These are phyloP conservation scores for Postia placenta DNA, from an alignment of 768 basidiomycete genomes.

Conservation along the genomic window DNA sequence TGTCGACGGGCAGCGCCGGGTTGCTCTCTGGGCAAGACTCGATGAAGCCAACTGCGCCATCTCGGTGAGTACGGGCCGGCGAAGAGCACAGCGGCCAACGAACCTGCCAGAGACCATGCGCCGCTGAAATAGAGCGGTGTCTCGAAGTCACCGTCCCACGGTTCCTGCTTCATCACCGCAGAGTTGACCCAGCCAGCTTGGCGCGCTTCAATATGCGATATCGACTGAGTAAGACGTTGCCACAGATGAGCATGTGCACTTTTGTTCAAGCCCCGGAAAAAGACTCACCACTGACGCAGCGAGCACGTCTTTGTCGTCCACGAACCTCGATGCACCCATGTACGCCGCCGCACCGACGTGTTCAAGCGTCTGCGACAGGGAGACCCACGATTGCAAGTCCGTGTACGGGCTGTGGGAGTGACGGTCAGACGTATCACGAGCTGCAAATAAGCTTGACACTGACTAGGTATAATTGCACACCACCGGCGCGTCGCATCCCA, in stretches of 20 bases:
- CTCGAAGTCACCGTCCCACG: conserved; percentile 46
- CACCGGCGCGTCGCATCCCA: conserved; percentile 19
- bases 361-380: conserved; percentile 42
- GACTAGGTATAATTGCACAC: conserved; percentile 13
- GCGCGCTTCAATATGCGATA: conserved; percentile 50
- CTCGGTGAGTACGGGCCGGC: neutral
- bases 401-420: conserved; percentile 30
- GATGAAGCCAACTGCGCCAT: conserved; percentile 39
- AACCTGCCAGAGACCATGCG: conserved; percentile 41
- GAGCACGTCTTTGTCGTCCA: conserved; percentile 37
- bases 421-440: too few species aligned
- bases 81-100: neutral
- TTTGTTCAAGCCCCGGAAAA: too few species aligned
- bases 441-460: too few species aligned
- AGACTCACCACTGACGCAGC: conserved; percentile 40
- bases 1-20: conserved; percentile 41
- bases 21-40: conserved; percentile 42
- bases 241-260: too few species aligned
- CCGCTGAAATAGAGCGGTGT: conserved; percentile 25
- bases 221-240: conserved; percentile 29
- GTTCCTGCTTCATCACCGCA: conserved; percentile 31
- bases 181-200: conserved; percentile 45
- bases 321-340: conserved; percentile 43
- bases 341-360: conserved; percentile 52
- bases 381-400: conserved; percentile 38